phyloP scores from a whole-genome alignment of 768 basidiomycete species.

The Tylopilus intermedius region DNA sequence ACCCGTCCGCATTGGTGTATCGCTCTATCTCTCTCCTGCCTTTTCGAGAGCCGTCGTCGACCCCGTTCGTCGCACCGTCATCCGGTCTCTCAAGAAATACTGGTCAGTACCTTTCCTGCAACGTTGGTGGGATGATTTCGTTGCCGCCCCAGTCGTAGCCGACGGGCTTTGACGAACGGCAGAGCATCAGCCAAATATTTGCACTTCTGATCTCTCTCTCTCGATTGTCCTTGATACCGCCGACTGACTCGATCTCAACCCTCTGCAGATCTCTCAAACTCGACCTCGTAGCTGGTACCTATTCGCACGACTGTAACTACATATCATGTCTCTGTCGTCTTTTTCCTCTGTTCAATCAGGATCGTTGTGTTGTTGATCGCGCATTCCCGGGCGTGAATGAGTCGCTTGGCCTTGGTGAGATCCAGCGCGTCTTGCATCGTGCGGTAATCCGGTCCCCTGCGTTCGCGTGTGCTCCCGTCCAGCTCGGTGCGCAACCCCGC shows the following conservation, averaged over 20 bases:
- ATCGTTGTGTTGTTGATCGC: conserved; percentile 59
- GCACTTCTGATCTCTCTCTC: conserved; percentile 48
- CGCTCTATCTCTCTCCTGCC: conserved; percentile 66
- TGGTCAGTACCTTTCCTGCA: conserved; percentile 27
- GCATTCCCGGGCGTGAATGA: conserved; percentile 65
- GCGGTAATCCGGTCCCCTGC: conserved; percentile 44
- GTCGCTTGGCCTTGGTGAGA: conserved; percentile 57
- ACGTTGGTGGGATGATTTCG: conserved; percentile 48
- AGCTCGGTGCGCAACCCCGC: conserved; percentile 49
- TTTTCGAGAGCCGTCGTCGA: conserved; percentile 67
- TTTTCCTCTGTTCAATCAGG: conserved; percentile 42
- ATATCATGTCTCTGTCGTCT: background rate
- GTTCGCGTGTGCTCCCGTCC: conserved; percentile 7
- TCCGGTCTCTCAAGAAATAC: conserved; percentile 16
- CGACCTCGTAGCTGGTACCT: too few species aligned
- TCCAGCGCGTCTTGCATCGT: conserved; percentile 40
- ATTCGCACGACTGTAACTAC: too few species aligned
- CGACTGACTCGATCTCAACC: conserved; percentile 8
- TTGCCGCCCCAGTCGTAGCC: conserved; percentile 78
- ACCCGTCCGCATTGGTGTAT: conserved; percentile 66
- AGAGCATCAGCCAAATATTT: conserved; percentile 65
- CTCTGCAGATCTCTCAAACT: background rate
- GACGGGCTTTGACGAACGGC: conserved; percentile 55
- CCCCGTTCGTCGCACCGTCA: conserved; percentile 42
- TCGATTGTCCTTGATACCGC: conserved; percentile 1